Base-by-base conservation (phyloP, 495 filamentous ascomycete genomes). In the Neurospora sp. region DNA sequence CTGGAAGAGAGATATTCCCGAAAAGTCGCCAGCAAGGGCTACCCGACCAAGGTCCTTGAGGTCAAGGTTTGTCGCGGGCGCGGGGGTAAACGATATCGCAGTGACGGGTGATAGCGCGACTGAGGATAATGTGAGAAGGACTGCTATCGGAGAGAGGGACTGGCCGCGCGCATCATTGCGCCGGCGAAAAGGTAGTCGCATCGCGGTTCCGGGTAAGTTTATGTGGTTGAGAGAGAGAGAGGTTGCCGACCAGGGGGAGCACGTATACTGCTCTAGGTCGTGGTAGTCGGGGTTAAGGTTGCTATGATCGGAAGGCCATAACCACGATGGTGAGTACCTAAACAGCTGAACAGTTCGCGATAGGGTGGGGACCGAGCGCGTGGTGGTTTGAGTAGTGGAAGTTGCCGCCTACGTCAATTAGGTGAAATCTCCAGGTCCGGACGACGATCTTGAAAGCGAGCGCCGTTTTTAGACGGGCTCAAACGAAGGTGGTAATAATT, bases 1-100 rank as follows among this genome's bases (percentile, higher is more conserved):
- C 78, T 92, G 85, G 84, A 94, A 98, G 20, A 98, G 85, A 39
- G 96, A 97, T 70, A 98, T 92, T 44, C 93, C 91, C 78, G 91
- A 88, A 80, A 98, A 99, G 82, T 98, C 91, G 74, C 96, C 96
- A 12, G 90, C 93, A 71, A 99, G 86, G 46, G 92, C 94, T 71
- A 98, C 90, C 74, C 90, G 89, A 72, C 96, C 96, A 69, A 98
- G 86, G 72, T 90, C 80, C n/a, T 85, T 86, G 54, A 98, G 88
- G 79, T 97, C 91, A 81, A 99, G 86, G 74, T 94, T 90, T 69
- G 94, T 89, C 46, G 91, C 83, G 3, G 94, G 89, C 42, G 92
- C 86, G 1, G 92, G 82, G 48, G 86, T 89, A 81, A 95, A 94
- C 39, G 85, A 88, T 78, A 96, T 84, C 18, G 91, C 94, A 76